These are phyloP conservation scores for Candida ortonii DNA, from an alignment of 805 yeast species.

Conservation along the genomic window DNA sequence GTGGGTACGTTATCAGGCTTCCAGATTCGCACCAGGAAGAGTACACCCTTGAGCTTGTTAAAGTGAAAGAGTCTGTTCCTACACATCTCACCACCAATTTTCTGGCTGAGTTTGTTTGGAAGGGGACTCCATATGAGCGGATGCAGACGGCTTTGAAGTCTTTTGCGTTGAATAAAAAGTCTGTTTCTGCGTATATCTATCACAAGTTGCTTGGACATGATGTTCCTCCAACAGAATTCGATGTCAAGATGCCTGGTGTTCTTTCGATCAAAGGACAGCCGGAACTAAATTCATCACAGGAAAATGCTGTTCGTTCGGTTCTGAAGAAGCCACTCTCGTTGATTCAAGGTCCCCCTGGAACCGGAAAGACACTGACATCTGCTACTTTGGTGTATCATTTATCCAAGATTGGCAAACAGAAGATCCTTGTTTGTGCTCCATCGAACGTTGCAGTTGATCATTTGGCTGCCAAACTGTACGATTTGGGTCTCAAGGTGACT, in stretches of 20 bases:
- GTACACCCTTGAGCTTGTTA: slow-evolving; percentile 65
- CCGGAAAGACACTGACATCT: slow-evolving; percentile 93
- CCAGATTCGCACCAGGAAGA: slow-evolving; percentile 68
- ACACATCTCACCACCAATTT: slow-evolving; percentile 61
- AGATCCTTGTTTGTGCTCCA: slow-evolving; percentile 88
- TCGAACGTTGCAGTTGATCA: slow-evolving; percentile 95
- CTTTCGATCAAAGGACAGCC: slow-evolving; percentile 67
- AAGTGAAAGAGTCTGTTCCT: slow-evolving; percentile 49
- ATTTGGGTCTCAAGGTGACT: slow-evolving; percentile 73
- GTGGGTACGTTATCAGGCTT: slow-evolving; percentile 67
- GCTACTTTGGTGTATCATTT: slow-evolving; percentile 83
- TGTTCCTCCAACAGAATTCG: slow-evolving; percentile 59
- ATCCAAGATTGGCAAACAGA: slow-evolving; percentile 55
- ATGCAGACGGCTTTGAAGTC: slow-evolving; percentile 74
- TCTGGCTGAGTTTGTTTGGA: slow-evolving; percentile 87
- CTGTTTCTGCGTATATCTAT: slow-evolving; percentile 72
- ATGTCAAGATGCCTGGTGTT: slow-evolving; percentile 55
- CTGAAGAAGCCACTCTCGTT: slow-evolving; percentile 70
- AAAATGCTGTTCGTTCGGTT: slow-evolving; percentile 69
- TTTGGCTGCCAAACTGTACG: slow-evolving; percentile 66
- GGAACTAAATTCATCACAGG: slow-evolving; percentile 73
- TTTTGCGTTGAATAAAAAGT: slow-evolving; percentile 68
- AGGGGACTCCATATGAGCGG: slow-evolving; percentile 75
- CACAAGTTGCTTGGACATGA: slow-evolving; percentile 81
- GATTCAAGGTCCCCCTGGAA: slow-evolving; percentile 96